phyloP scores from a whole-genome alignment of 148 eudicot genomes.

The Heliosperma pusillum region DNA sequence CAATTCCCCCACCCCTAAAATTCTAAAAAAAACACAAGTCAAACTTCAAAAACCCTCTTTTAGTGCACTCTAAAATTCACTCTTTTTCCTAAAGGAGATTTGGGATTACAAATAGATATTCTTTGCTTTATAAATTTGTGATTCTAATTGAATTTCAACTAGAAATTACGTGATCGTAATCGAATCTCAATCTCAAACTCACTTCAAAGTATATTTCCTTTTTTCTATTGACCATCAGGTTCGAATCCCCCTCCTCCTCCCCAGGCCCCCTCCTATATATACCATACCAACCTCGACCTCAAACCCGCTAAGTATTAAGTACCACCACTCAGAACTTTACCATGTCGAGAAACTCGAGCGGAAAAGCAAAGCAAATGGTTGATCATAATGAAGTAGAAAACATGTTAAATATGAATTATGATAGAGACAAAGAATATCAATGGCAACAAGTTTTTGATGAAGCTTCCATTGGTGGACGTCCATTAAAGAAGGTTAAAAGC shows the following conservation, averaged over 20 bases:
- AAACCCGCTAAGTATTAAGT: not conserved
- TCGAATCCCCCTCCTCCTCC: not conserved
- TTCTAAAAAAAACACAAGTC: not conserved
- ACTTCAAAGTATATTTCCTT: not conserved
- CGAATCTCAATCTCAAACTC: constrained; percentile 22
- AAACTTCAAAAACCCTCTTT: not conserved
- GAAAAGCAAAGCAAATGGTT: constrained; percentile 18
- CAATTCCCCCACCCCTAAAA: not conserved
- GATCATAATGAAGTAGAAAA: constrained; percentile 8
- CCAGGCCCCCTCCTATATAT: not conserved
- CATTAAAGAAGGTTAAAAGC: constrained; percentile 56
- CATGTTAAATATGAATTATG: constrained; percentile 14
- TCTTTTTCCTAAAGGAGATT: not conserved
- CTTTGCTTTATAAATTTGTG: not conserved
- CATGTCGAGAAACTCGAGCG: constrained; percentile 21
- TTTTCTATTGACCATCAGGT: not conserved
- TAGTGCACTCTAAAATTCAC: not conserved
- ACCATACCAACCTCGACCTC: not conserved
- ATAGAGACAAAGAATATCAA: constrained; percentile 20
- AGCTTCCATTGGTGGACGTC: constrained; percentile 52
- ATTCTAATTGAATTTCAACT: constrained; percentile 25
- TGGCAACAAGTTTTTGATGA: constrained; percentile 57
- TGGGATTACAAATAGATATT: constrained; percentile 24
- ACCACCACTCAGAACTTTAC: not conserved
- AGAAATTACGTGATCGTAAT: constrained; percentile 25